Evolutionary conservation across 768 basidiomycete species (phyloP), one percentile per base, ranked within the genome.

Genomic region (Mycena galopus): DNA sequence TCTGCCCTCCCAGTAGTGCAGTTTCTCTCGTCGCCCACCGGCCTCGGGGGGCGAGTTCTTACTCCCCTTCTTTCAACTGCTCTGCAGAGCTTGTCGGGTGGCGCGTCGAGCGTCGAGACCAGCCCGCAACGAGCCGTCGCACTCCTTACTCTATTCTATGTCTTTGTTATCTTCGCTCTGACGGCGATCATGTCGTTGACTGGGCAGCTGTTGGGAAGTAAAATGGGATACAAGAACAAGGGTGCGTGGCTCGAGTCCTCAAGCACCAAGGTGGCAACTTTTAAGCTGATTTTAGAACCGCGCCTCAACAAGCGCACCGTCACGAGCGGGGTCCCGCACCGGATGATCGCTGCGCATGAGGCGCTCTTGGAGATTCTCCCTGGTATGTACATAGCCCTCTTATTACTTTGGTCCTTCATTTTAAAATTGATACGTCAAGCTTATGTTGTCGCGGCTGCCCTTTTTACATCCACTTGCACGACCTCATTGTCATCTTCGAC

Each of bases 321-420:
- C 30, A 10, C 53, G 12, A 25, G 19, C 14, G 68, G 68, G 5
- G 55, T 69, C 2, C 68, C 61, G n/a, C 61, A 69, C 30, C 68
- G 68, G 1, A 69, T 69, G 68, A 23, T 69, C 29, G 68, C 68
- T 16, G 64, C 68, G 25, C 68, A 69, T 44, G 68, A 69, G 25
- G 68, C 68, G 6, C 62, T 69, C 2, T 69, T 64, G 23, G 68
- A 69, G 11, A 57, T 69, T 19, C 64, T 69, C 55, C 68, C 68
- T 16, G 67, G 60, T 56, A 44, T 4, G 47, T 33, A 8, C 42
- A 19, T 44, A 60, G 5, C 21, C n/a, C 19, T 27, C 17, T 27
- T 9, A 7, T 27, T 55, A 12, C 9, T 55, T 55, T 23, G n/a
- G n/a, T n/a, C n/a, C n/a, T 16, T 55, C 27, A 5, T 30, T 30